Evolutionary conservation across 2,329 filamentous ascomycete species (phyloP), one percentile per base, ranked within the genome.

Genomic region (Cladorrhinum sp.): DNA sequence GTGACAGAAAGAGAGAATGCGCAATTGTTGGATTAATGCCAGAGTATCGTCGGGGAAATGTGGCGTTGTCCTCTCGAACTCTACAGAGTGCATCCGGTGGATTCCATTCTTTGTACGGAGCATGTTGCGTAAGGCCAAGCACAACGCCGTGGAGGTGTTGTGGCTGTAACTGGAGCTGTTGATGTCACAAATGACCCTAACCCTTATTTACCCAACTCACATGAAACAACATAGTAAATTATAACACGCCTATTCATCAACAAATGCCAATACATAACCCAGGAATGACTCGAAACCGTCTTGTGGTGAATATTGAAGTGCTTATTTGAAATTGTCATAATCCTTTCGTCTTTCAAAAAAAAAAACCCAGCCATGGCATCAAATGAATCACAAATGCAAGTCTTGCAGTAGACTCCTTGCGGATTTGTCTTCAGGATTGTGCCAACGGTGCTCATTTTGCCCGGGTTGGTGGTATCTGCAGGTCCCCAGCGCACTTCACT

Each of bases 401-500:
- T 23, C 23, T 30, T 51, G n/a, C 4, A 30, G 16, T 48, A 36
- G 33, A 39, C 42, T 62, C 24, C 20, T 56, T 52, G 52, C 51
- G 59, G 53, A 55, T 58, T 56, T 61, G 55, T 63, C 51, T 61
- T 50, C 61, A 33, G 49, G 51, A 52, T 59, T 54, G 33, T 36
- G 59, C 55, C 55, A 59, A 58, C 58, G 50, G 49, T 51, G 53
- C 26, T 51, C 50, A 56, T 49, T 26, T 50, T 50, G 58, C 48
- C 50, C 48, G 54, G 56, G 53, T 58, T 51, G 48, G 56, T 58
- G 51, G 56, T 58, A 57, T 63, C 53, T 60, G 56, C 56, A 48
- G 57, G 48, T 59, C 49, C 56, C 64, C 57, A 57, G 60, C 52
- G 62, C 62, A 53, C 42, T 59, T 65, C 60, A 64, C 62, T 42